These are phyloP conservation scores for Cupressus sempervirens DNA, from an alignment of 75 land plant species.

Conservation along the genomic window DNA sequence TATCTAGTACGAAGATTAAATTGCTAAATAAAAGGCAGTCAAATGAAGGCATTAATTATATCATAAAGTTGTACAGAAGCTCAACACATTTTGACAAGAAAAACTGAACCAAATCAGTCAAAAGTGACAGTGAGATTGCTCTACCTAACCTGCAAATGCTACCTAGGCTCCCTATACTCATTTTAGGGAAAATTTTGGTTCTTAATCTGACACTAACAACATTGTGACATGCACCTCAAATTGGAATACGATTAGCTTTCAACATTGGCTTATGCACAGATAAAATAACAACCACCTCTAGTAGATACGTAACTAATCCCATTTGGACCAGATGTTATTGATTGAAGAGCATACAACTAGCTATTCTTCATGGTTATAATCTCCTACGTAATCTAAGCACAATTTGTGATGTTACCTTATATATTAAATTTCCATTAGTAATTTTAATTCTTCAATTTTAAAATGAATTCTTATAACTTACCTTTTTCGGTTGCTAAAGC, in stretches of 20 bases:
- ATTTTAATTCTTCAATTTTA: no score
- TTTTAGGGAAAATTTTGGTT: neutral
- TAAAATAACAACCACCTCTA: neutral
- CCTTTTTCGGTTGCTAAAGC: no score
- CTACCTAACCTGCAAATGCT: neutral
- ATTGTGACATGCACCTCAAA: neutral
- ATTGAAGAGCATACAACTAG: neutral
- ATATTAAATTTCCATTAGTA: no score
- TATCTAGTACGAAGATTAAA: no score
- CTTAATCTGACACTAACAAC: neutral
- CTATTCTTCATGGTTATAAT: neutral
- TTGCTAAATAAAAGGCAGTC: neutral
- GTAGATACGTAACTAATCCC: neutral
- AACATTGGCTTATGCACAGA: neutral
- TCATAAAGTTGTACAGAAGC: neutral
- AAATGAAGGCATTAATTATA: neutral
- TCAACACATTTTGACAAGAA: neutral
- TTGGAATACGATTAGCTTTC: neutral
- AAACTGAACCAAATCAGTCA: neutral
- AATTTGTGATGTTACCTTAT: no score
- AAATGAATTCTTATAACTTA: no score
- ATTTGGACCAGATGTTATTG: neutral
- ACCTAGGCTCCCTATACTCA: neutral
- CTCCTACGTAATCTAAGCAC: neutral
- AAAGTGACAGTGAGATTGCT: neutral